These are phyloP conservation scores for Stephanodiscus triporus DNA, from an alignment of 108 stramenopile genomes.

Conservation along the genomic window DNA sequence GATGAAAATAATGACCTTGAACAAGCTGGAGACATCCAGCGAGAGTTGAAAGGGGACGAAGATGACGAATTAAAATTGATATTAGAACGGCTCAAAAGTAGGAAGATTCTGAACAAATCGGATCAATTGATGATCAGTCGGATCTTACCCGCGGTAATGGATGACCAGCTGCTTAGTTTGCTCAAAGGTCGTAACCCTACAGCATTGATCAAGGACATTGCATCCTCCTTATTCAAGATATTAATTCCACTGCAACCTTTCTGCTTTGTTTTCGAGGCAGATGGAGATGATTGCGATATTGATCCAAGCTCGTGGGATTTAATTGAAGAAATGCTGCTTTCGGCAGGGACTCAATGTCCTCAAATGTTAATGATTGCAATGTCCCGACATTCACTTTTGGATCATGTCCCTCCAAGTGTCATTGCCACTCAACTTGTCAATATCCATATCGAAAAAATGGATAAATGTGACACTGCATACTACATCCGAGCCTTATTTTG, in stretches of 20 bases:
- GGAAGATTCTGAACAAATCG: conserved; percentile 38
- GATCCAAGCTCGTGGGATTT: conserved; percentile 43
- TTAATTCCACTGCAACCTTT: conserved; percentile 48
- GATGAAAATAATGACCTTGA: background rate
- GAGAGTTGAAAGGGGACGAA: conserved; percentile 3
- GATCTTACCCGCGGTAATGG: conserved; percentile 36
- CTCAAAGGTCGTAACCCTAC: conserved; percentile 29
- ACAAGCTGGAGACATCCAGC: background rate
- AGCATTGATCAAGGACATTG: conserved; percentile 34
- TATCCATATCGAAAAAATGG: conserved; percentile 14
- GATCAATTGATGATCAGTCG: conserved; percentile 47
- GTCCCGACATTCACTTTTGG: conserved; percentile 18
- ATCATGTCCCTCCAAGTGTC: conserved; percentile 10
- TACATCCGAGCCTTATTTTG: conserved; percentile 29
- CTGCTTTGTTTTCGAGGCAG: conserved; percentile 38
- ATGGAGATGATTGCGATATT: conserved; percentile 32
- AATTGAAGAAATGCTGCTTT: conserved; percentile 34
- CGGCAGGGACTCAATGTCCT: conserved; percentile 34
- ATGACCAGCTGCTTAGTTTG: conserved; percentile 37
- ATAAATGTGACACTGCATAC: conserved; percentile 17
- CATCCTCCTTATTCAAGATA: conserved; percentile 33
- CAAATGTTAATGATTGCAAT: conserved; percentile 31
- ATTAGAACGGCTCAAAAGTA: conserved; percentile 27
- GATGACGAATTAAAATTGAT: background rate
- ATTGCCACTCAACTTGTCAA: conserved; percentile 8